phyloP scores from a whole-genome alignment of 805 yeast species.

The Vanderwaltozyma tropicalis region DNA sequence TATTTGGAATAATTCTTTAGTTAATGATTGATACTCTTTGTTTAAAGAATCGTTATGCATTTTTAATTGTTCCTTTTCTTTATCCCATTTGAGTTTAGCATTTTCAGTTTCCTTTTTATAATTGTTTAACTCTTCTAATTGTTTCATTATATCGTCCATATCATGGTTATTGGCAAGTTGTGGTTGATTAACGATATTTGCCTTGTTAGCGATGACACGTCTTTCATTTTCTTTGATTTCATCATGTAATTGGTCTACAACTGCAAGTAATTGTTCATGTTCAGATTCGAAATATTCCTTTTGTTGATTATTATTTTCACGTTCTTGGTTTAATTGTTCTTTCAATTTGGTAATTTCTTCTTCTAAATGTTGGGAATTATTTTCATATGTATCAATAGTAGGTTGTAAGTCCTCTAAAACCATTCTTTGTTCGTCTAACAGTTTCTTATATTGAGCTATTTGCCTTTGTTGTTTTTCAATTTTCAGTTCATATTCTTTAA shows the following conservation, averaged over 20 bases:
- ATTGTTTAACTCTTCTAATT: constrained; percentile 7
- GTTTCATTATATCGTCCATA: constrained; percentile 4
- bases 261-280: constrained; percentile 25
- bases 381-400: constrained; percentile 23
- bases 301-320: constrained; percentile 17
- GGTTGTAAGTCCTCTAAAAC: constrained; percentile 26
- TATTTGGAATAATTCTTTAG: constrained; percentile 15
- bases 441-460: constrained; percentile 16
- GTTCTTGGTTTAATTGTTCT: constrained; percentile 18
- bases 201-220: constrained; percentile 2
- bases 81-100: constrained; percentile 17
- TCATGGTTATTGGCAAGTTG: not conserved
- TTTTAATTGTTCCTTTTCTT: constrained; percentile 21
- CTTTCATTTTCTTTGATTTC: constrained; percentile 26
- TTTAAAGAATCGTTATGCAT: constrained; percentile 22
- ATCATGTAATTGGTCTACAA: constrained; percentile 24
- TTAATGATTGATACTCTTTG: constrained; percentile 19
- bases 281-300: constrained; percentile 21
- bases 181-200: not conserved
- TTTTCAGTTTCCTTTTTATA: constrained; percentile 9
- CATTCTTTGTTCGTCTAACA: constrained; percentile 25
- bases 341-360: constrained; percentile 13
- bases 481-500: constrained; percentile 7
- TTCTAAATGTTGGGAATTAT: constrained; percentile 27
- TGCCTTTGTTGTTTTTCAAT: constrained; percentile 16